Evolutionary conservation across 2,329 filamentous ascomycete species (phyloP), one percentile per base, ranked within the genome.

Genomic region (Ceratocystis papillata): DNA sequence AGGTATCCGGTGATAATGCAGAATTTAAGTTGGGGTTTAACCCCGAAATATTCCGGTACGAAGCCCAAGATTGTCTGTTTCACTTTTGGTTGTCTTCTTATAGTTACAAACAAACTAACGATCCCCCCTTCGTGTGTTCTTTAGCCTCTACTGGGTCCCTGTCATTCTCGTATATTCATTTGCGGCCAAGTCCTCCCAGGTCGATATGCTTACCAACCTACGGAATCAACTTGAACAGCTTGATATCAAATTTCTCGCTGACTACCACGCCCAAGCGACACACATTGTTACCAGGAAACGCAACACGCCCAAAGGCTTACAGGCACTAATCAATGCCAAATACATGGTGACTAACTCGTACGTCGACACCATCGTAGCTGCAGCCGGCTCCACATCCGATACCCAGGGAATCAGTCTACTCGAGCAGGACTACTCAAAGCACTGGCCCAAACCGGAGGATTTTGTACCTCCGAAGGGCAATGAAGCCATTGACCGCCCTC

Each of bases 281-380:
- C 92, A 97, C 74, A 88, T 96, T 10, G 85, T 97, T 44, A 86
- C 90, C 6, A 89, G 86, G 74, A 96, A 96, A 76, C 83, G 94
- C 61, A 99, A 97, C 74, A 93, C 90, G 0, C 83, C 92, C 0
- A 91, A 90, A 70, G 90, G 89, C 0, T 79, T 99, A 1, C 90
- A 95, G 72, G 93, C 90, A 1, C 79, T 99, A 8, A 86, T 96
- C 46, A 88, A 91, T 71, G 90, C 84, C 15, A 87, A 83, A 74
- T 84, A 86, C 70, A 86, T 97, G 53, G 90, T 97, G 10, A 84
- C 84, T 2, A 80, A 83, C 65, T 80, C 82, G 0, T 97, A 88
- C 70, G 79, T 96, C 15, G 84, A 91, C 69, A 87, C 87, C 0
- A 76, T 97, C 0, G 81, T 86, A 1, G 79, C 78, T 0, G 75